Percentiles rank a stretch among this genome's conserved stretches.
Evolutionary conservation across 23 red algal genomes (phyloP).

Genomic region (Gracilaria gracilis): DNA sequence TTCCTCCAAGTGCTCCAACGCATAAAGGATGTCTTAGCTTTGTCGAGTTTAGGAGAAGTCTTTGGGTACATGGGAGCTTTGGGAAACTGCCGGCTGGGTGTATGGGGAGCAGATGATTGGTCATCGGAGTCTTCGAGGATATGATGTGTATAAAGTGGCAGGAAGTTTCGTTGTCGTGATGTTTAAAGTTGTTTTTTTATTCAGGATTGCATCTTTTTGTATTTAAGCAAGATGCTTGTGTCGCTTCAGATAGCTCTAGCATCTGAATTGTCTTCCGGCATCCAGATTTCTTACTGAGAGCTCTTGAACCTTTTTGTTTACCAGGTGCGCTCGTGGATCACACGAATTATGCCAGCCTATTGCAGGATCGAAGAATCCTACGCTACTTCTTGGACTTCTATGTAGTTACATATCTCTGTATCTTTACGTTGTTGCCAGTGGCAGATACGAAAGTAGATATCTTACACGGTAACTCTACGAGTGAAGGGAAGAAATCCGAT

Average conservation of each 20-base stretch:
- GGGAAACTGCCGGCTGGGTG: not conserved
- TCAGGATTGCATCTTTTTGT: not conserved
- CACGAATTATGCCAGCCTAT: too few relatives aligned
- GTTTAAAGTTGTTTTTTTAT: not conserved
- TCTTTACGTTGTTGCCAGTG: too few relatives aligned
- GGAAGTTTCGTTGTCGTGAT: not conserved
- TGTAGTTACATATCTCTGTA: too few relatives aligned
- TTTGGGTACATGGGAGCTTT: not conserved
- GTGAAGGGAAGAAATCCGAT: conserved; percentile 14
- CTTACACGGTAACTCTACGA: too few relatives aligned
- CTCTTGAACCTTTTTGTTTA: too few relatives aligned
- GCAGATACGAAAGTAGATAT: too few relatives aligned
- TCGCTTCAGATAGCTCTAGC: not conserved
- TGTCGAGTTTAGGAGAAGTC: not conserved
- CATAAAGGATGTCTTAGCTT: not conserved
- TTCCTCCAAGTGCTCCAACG: not conserved
- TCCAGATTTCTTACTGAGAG: too few relatives aligned
- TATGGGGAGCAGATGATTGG: not conserved
- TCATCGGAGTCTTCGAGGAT: not conserved
- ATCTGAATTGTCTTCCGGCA: too few relatives aligned
- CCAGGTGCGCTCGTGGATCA: too few relatives aligned
- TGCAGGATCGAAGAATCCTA: too few relatives aligned
- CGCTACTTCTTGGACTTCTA: too few relatives aligned
- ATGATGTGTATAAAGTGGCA: conserved; percentile 11
- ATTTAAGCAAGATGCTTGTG: not conserved